These are phyloP conservation scores for Phytophthora aleatoria DNA, from an alignment of 352 stramenopile genomes.

Conservation along the genomic window DNA sequence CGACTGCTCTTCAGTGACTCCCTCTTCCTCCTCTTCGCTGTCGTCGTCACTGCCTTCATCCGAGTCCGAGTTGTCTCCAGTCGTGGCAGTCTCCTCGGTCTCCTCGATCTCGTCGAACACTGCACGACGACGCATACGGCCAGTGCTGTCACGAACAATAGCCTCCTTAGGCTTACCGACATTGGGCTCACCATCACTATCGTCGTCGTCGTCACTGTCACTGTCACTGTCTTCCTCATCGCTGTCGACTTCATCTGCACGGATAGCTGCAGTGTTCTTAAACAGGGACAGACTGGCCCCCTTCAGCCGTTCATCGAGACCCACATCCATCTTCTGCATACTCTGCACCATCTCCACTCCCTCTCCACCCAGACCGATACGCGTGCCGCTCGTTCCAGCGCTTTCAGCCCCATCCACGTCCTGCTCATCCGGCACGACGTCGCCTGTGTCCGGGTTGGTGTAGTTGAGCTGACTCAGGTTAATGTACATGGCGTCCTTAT, in stretches of 20 bases:
- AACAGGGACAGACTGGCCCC: constrained; percentile 96
- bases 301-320: constrained; percentile 95
- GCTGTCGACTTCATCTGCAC: constrained; percentile 79
- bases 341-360: constrained; percentile 94
- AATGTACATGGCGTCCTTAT: constrained; percentile 99
- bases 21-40: constrained; percentile 55
- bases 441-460: constrained; percentile 91
- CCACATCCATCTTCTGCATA: constrained; percentile 91
- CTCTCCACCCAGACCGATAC: constrained; percentile 64
- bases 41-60: constrained; percentile 45
- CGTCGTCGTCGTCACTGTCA: constrained; percentile 54
- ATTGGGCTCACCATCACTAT: constrained; percentile 46
- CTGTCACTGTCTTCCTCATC: constrained; percentile 60
- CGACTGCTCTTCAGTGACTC: constrained; percentile 58
- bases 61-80: constrained; percentile 35
- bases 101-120: constrained; percentile 65
- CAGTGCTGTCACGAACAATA: constrained; percentile 69
- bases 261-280: constrained; percentile 90
- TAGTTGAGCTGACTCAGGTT: constrained; percentile 95
- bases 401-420: constrained; percentile 41
- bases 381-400: constrained; percentile 27
- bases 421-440: constrained; percentile 61
- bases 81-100: constrained; percentile 22
- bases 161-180: constrained; percentile 69
- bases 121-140: constrained; percentile 75